These are phyloP conservation scores for Boletus barrowsii DNA, from an alignment of 768 basidiomycete species.

Conservation along the genomic window DNA sequence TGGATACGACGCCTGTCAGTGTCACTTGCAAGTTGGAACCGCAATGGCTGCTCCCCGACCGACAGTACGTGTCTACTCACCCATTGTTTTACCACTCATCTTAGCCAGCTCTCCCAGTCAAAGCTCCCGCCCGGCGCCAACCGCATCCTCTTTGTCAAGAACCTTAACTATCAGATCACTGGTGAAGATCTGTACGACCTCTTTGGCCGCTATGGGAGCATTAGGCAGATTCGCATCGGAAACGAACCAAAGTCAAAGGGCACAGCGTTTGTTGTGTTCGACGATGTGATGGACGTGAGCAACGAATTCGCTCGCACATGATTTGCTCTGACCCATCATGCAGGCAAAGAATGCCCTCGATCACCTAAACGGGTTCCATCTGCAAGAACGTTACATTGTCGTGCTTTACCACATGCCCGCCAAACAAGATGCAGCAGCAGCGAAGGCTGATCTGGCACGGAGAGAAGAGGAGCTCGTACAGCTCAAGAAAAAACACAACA, in stretches of 20 bases:
- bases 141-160: slow-evolving; percentile 90
- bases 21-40: not conserved
- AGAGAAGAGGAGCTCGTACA: slow-evolving; percentile 87
- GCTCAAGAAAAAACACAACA: slow-evolving; percentile 83
- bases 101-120: slow-evolving; percentile 41
- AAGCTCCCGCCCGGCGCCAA: slow-evolving; percentile 92
- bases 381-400: slow-evolving; percentile 97
- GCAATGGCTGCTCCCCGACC: slow-evolving; percentile 69
- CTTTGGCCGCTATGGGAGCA: slow-evolving; percentile 95
- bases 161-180: slow-evolving; percentile 87
- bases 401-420: slow-evolving; percentile 97
- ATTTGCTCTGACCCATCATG: slow-evolving; percentile 13
- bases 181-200: slow-evolving; percentile 95
- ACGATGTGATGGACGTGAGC: slow-evolving; percentile 93
- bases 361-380: slow-evolving; percentile 95
- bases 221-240: slow-evolving; percentile 93
- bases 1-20: slow-evolving; percentile 1
- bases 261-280: slow-evolving; percentile 95
- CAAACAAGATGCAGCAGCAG: slow-evolving; percentile 92
- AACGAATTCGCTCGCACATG: not conserved
- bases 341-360: slow-evolving; percentile 97
- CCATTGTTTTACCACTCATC: not conserved
- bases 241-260: slow-evolving; percentile 91
- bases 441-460: slow-evolving; percentile 87
- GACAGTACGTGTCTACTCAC: slow-evolving; percentile 40